These are phyloP conservation scores for Fusarium ramigenum DNA, from an alignment of 2,329 filamentous ascomycete species.

Conservation along the genomic window DNA sequence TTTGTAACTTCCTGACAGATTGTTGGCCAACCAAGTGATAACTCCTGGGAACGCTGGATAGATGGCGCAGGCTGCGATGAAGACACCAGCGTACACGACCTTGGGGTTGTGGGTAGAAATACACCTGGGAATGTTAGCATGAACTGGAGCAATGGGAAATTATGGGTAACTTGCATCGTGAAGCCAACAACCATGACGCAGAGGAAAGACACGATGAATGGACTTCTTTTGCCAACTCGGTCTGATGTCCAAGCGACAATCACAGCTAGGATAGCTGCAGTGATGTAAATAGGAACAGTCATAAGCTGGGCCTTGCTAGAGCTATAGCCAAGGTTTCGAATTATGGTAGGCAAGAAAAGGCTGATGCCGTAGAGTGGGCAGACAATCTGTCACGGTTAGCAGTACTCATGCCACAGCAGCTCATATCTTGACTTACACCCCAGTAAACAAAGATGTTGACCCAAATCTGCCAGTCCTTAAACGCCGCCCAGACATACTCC, in stretches of 20 bases:
- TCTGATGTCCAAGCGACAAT: constrained; percentile 65
- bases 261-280: constrained; percentile 69
- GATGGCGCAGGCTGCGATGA: constrained; percentile 79
- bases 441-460: constrained; percentile 69
- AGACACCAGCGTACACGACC: constrained; percentile 78
- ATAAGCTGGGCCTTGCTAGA: constrained; percentile 70
- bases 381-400: constrained; percentile 51
- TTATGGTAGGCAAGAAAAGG: constrained; percentile 71
- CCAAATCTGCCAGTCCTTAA: constrained; percentile 84
- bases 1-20: constrained; percentile 74
- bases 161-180: constrained; percentile 54
- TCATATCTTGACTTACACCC: constrained; percentile 57
- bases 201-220: constrained; percentile 65
- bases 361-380: constrained; percentile 66
- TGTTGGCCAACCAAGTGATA: constrained; percentile 82
- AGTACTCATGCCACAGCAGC: fast-evolving
- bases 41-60: constrained; percentile 83
- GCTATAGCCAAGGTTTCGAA: constrained; percentile 66
- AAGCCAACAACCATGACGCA: constrained; percentile 65
- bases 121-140: constrained; percentile 54
- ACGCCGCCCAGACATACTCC: constrained; percentile 75
- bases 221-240: constrained; percentile 60
- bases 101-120: constrained; percentile 65
- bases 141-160: fast-evolving
- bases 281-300: constrained; percentile 68